Conservation (phyloP, 176 grass and related monocot species). For the Musa itinerans region DNA sequence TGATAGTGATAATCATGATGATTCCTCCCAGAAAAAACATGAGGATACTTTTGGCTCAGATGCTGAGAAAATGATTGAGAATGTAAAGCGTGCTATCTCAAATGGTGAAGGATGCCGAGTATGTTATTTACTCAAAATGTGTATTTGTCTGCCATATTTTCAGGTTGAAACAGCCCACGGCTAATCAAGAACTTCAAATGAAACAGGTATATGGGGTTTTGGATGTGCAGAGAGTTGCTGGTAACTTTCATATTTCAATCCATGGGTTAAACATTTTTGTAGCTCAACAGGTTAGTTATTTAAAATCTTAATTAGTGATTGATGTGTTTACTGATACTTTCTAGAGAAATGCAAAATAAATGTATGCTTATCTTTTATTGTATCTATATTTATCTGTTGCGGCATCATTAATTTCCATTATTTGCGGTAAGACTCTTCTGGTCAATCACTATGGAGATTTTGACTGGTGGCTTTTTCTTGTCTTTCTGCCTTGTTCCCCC, state of each 20-base stretch:
- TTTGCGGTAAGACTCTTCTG: too few species aligned
- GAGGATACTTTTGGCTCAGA: slow-evolving; percentile 62
- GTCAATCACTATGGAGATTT: too few species aligned
- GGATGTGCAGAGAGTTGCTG: slow-evolving; percentile 97
- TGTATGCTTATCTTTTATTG: too few species aligned
- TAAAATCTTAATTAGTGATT: slow-evolving; percentile 12
- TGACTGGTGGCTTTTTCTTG: too few species aligned
- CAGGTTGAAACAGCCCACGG: neutral
- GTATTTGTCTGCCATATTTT: slow-evolving; percentile 16
- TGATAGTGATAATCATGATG: slow-evolving; percentile 49
- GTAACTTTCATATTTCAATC: slow-evolving; percentile 97
- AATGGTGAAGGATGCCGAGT: slow-evolving; percentile 95
- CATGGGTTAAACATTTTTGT: slow-evolving; percentile 98
- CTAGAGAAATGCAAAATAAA: too few species aligned
- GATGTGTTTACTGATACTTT: too few species aligned
- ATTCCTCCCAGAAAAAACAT: slow-evolving; percentile 52
- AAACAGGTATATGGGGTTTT: slow-evolving; percentile 76
- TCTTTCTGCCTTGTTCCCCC: too few species aligned
- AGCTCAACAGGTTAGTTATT: slow-evolving; percentile 83
- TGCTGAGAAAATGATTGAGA: slow-evolving; percentile 93
- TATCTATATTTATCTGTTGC: too few species aligned
- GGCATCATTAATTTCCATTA: too few species aligned
- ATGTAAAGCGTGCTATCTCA: slow-evolving; percentile 72
- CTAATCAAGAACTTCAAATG: slow-evolving; percentile 18
- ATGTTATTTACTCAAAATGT: slow-evolving; percentile 25